Conservation (phyloP, 2,329 filamentous ascomycete species). For the Fusarium sp. region DNA sequence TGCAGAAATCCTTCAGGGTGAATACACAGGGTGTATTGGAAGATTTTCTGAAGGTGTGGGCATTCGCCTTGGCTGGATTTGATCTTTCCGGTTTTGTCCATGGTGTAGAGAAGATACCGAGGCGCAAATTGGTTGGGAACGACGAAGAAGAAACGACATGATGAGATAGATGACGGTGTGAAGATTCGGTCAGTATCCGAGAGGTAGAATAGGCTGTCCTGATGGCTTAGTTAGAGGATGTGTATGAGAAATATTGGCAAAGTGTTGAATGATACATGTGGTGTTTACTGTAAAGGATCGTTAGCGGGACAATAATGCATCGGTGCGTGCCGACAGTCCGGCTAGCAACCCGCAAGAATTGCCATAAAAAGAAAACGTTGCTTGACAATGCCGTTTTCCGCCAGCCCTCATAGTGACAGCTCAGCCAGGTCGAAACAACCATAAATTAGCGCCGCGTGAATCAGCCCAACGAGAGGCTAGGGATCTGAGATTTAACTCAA, state of each 20-base stretch:
- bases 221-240: background rate
- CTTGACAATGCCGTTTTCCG: conserved; percentile 17
- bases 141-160: conserved; percentile 12
- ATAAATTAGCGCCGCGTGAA: conserved; percentile 32
- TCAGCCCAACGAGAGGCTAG: conserved; percentile 18
- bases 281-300: background rate
- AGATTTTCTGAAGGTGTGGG: conserved; percentile 20
- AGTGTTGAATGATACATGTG: conserved; percentile 17
- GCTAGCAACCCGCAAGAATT: conserved; percentile 22
- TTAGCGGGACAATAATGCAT: background rate
- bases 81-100: conserved; percentile 10
- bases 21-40: conserved; percentile 2
- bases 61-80: conserved; percentile 10
- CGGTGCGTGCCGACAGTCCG: conserved; percentile 20
- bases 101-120: conserved; percentile 37
- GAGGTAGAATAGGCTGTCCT: conserved; percentile 8
- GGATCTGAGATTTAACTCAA: background rate
- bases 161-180: conserved; percentile 25
- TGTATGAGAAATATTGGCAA: conserved; percentile 12
- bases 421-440: conserved; percentile 39
- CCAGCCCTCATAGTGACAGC: conserved; percentile 15
- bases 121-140: conserved; percentile 23
- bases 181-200: conserved; percentile 42
- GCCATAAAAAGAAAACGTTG: conserved; percentile 21
- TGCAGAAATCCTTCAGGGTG: conserved; percentile 4